Conservation (phyloP, 345 rosid species). For the Eucalyptus pauciflora region DNA sequence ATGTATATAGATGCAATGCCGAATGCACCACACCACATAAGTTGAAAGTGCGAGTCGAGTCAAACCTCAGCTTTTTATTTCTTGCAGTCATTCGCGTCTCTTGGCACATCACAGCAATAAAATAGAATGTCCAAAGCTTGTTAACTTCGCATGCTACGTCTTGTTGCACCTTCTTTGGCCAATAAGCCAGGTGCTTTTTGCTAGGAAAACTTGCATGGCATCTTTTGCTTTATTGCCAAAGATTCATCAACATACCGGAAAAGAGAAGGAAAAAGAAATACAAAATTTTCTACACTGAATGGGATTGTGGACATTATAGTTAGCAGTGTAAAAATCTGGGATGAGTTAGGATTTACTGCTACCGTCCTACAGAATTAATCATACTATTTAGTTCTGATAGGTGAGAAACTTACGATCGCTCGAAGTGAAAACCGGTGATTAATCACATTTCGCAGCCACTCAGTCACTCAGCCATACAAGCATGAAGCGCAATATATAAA, state of each 20-base stretch:
- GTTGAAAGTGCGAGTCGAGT: background rate
- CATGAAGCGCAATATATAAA: background rate
- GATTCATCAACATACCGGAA: background rate
- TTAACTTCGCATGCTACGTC: background rate
- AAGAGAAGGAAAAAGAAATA: background rate
- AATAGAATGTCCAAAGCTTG: background rate
- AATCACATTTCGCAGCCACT: background rate
- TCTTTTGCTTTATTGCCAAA: background rate
- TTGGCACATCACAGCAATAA: background rate
- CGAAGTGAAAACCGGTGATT: background rate
- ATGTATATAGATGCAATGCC: slow-evolving; percentile 9
- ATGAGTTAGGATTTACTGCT: background rate
- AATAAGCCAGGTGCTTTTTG: background rate
- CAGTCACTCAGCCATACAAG: too few species aligned
- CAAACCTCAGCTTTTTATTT: background rate
- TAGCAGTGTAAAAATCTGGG: background rate
- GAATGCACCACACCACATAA: background rate
- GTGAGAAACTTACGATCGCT: background rate
- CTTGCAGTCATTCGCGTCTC: background rate
- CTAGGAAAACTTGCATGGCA: background rate
- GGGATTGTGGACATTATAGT: background rate
- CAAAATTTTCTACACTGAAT: background rate
- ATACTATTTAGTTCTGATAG: background rate
- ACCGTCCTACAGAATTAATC: background rate
- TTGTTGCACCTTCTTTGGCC: background rate